Evolutionary conservation across 306 rosid species (phyloP), one percentile per base, ranked within the genome.

Genomic region (Pyrus pyrifolia): DNA sequence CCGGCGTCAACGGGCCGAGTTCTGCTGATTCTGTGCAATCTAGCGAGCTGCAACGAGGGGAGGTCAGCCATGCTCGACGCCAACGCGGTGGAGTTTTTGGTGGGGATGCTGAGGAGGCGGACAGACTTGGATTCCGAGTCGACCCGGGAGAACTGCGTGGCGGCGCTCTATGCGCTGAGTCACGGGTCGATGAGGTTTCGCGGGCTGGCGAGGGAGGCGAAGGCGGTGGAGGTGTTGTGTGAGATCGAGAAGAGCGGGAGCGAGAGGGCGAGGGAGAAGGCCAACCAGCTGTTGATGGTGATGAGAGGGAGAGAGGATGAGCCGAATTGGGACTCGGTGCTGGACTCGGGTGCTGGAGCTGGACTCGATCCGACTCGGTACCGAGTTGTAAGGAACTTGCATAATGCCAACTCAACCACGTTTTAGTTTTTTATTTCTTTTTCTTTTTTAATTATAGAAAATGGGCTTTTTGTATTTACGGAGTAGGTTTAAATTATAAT

Each of bases 91-190:
- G 92, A 82, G 76, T 77, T 74, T 15, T 33, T 96, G 42, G 96
- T 92, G 42, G 83, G 82, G 8, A 61, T 96, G 78, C 53, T 96
- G 80, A 87, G 87, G 83, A 87, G 87, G 82, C 57, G 72, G 55
- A 73, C 77, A 13, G 91, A 86, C 61, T 76, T 85, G 72, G 93
- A 86, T 35, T 88, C 96, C 1, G 97, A 88, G 82, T 82, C 90
- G 25, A 87, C 89, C 25, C 91, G 93, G 79, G 99, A 96, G 86
- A 89, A 90, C 62, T 90, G 97, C 22, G 97, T 96, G 57, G 93
- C 93, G 1, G 93, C 97, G 1, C 69, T 96, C 70, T 85, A 78
- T 25, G 91, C 96, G 3, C 80, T 96, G 68, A 89, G 99, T 76
- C 98, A 91, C 14, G 88, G 98, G 6, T 89, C 93, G 52, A 76